Conservation (phyloP, 2,329 filamentous ascomycete species). For the Pestalotiopsis sp. region DNA sequence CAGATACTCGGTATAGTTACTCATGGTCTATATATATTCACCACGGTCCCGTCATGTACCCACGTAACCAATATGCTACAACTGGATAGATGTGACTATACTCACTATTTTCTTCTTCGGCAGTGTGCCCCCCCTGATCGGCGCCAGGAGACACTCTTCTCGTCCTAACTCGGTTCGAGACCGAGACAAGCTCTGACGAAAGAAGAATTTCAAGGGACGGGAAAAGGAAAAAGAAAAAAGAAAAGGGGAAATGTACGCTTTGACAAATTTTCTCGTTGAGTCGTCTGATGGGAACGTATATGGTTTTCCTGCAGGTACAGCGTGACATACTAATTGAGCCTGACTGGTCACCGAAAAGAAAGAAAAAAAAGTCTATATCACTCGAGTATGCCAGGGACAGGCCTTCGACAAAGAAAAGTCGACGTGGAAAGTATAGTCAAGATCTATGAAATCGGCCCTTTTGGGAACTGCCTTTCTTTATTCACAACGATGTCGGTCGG, state of each 20-base stretch:
- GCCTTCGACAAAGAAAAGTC: too few species aligned
- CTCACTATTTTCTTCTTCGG: background rate
- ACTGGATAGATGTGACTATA: background rate
- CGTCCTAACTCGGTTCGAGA: background rate
- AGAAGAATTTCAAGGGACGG: background rate
- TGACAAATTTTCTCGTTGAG: background rate
- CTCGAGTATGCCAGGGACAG: too few species aligned
- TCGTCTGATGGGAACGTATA: background rate
- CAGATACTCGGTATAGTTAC: too few species aligned
- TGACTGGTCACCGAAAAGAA: background rate
- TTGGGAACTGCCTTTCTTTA: too few species aligned
- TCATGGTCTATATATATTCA: too few species aligned
- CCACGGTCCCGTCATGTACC: too few species aligned
- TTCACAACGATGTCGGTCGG: too few species aligned
- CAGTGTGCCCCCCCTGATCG: background rate
- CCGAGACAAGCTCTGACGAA: background rate
- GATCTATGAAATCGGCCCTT: too few species aligned
- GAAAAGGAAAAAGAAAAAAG: background rate
- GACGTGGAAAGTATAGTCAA: too few species aligned
- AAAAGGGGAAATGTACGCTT: background rate
- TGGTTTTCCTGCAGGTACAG: background rate
- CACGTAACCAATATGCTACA: background rate
- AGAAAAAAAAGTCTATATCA: background rate
- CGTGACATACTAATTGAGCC: background rate
- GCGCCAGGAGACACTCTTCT: background rate